A percentile compares a stretch with the other conserved stretches of the same genome.
These are phyloP conservation scores for Astrothelium macrocarpum DNA, from an alignment of 495 filamentous ascomycete genomes.

Conservation along the genomic window DNA sequence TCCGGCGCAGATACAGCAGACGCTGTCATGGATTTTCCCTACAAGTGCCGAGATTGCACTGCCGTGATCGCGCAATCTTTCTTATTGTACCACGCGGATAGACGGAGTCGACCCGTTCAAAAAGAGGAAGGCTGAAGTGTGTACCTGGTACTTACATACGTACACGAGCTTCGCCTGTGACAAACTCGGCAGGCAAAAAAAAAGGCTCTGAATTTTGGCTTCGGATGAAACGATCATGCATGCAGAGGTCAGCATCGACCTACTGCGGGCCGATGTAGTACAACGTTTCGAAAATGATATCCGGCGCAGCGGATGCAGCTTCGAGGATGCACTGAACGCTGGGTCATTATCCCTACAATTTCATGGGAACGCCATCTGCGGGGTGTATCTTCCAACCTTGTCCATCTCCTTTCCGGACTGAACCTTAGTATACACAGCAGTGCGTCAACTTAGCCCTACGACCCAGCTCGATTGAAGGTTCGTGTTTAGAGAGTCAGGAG, in stretches of 20 bases:
- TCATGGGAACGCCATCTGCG: neutral
- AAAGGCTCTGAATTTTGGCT: neutral
- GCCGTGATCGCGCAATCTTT: neutral
- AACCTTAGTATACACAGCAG: neutral
- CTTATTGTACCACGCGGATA: neutral
- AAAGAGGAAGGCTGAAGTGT: neutral
- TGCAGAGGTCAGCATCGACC: neutral
- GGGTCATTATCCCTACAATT: neutral
- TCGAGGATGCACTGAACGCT: neutral
- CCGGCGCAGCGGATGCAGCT: neutral
- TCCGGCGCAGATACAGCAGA: neutral
- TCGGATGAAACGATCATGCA: neutral
- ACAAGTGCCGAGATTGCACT: neutral
- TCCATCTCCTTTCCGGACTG: neutral
- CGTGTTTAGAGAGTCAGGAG: neutral
- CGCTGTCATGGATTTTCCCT: neutral
- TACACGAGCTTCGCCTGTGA: neutral
- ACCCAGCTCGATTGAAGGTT: neutral
- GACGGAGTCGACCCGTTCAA: neutral
- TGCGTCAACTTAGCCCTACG: neutral
- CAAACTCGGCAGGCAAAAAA: too few species aligned
- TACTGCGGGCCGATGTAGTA: neutral
- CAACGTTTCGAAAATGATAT: neutral
- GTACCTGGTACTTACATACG: neutral
- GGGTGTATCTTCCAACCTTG: neutral